phyloP scores from a whole-genome alignment of 2,329 filamentous ascomycete species.

The Parascedosporium putredinis region DNA sequence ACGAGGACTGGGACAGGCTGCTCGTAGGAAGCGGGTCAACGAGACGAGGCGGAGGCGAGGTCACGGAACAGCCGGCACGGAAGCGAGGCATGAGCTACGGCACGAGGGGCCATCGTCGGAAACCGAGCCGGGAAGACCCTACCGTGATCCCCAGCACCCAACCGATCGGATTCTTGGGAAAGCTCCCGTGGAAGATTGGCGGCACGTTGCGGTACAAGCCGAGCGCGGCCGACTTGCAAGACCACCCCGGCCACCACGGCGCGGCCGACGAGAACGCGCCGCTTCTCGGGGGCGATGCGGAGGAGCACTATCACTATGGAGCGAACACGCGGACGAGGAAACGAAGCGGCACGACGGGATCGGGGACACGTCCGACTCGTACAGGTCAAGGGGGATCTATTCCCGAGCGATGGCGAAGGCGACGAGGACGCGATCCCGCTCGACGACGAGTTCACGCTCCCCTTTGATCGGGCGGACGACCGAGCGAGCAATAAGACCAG shows the following conservation, averaged over 20 bases:
- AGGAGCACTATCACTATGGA: constrained; percentile 40
- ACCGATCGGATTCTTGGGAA: constrained; percentile 73
- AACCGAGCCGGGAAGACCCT: constrained; percentile 63
- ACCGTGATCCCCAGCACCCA: constrained; percentile 85
- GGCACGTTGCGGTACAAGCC: constrained; percentile 79
- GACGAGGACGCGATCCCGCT: constrained; percentile 90
- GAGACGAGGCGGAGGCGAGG: constrained; percentile 19
- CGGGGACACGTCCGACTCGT: constrained; percentile 77
- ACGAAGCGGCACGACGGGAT: constrained; percentile 69
- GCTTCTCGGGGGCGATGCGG: constrained; percentile 39
- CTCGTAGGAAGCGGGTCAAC: constrained; percentile 53
- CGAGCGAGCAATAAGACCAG: constrained; percentile 56
- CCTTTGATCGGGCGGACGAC: constrained; percentile 68
- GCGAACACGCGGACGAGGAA: constrained; percentile 29
- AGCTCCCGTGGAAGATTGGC: constrained; percentile 76
- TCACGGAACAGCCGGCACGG: constrained; percentile 55
- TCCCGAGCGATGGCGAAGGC: constrained; percentile 74
- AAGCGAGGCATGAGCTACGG: constrained; percentile 88
- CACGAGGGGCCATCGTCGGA: constrained; percentile 46
- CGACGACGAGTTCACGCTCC: constrained; percentile 84
- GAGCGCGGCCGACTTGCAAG: constrained; percentile 80
- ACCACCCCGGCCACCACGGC: constrained; percentile 50
- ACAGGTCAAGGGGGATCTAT: constrained; percentile 78
- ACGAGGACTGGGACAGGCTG: constrained; percentile 75
- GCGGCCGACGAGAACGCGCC: constrained; percentile 52